These are phyloP conservation scores for Heterobasidion irregulare DNA, from an alignment of 1,284 basidiomycete species.

Conservation along the genomic window DNA sequence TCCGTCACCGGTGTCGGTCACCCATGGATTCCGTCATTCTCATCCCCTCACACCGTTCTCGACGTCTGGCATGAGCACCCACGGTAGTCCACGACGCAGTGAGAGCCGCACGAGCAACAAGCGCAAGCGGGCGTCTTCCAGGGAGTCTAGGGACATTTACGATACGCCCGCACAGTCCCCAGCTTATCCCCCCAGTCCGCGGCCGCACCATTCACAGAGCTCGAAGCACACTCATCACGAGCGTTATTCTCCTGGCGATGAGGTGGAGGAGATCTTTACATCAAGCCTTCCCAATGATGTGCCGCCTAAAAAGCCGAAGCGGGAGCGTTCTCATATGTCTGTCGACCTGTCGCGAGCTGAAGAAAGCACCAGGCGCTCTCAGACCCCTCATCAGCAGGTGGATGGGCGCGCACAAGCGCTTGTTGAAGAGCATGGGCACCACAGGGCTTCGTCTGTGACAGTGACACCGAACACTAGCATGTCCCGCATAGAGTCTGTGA, in stretches of 20 bases:
- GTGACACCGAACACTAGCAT: too few species aligned
- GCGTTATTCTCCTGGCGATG: background rate
- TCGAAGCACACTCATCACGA: background rate
- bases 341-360: background rate
- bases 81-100: background rate
- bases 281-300: background rate
- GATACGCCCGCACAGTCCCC: background rate
- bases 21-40: background rate
- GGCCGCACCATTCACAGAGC: background rate
- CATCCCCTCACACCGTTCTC: slow-evolving; percentile 2
- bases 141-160: background rate
- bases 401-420: background rate
- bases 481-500: too few species aligned
- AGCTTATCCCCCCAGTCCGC: background rate
- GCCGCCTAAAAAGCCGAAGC: background rate
- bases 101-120: slow-evolving; percentile 2
- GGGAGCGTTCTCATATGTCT: background rate
- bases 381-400: background rate
- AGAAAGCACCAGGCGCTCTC: background rate
- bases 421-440: background rate
- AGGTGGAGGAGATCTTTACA: background rate
- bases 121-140: slow-evolving; percentile 5
- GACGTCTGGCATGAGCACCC: background rate
- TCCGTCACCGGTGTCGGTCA: background rate
- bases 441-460: background rate